Evolutionary conservation across 768 basidiomycete genomes (phyloP).

Genomic region (Trametes cubensis): DNA sequence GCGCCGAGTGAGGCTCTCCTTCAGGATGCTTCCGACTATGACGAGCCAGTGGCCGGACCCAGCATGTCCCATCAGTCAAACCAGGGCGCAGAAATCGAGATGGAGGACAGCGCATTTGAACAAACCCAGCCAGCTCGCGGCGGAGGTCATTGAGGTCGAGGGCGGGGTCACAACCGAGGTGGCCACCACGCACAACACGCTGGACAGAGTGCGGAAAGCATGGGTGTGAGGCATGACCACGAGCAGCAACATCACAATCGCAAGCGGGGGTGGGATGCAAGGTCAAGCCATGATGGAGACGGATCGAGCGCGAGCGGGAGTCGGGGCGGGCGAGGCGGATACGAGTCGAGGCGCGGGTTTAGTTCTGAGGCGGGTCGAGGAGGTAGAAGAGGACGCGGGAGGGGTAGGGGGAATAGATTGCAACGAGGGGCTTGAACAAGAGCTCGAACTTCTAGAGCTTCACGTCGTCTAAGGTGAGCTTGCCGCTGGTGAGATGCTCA

Average conservation of each 20-base stretch:
- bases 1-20: neutral
- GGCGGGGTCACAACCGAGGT: neutral
- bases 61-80: neutral
- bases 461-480: too few relatives aligned
- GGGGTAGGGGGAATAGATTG: neutral
- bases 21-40: neutral
- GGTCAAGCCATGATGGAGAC: neutral
- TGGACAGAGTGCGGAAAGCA: neutral
- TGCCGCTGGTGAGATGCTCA: too few relatives aligned
- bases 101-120: neutral
- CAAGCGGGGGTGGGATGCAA: constrained; percentile 2
- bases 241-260: neutral
- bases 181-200: neutral
- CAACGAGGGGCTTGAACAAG: too few relatives aligned
- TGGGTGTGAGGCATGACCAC: neutral
- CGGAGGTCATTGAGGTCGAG: neutral
- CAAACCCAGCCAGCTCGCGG: neutral
- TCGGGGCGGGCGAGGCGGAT: neutral
- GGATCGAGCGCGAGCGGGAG: neutral
- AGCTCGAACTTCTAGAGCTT: too few relatives aligned
- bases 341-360: neutral
- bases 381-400: neutral
- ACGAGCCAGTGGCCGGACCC: neutral
- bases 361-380: neutral
- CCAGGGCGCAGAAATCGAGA: neutral